A percentile compares a stretch with the other conserved stretches of the same genome.
Evolutionary conservation across 768 basidiomycete genomes (phyloP).

Genomic region (Trametes sanguinea): DNA sequence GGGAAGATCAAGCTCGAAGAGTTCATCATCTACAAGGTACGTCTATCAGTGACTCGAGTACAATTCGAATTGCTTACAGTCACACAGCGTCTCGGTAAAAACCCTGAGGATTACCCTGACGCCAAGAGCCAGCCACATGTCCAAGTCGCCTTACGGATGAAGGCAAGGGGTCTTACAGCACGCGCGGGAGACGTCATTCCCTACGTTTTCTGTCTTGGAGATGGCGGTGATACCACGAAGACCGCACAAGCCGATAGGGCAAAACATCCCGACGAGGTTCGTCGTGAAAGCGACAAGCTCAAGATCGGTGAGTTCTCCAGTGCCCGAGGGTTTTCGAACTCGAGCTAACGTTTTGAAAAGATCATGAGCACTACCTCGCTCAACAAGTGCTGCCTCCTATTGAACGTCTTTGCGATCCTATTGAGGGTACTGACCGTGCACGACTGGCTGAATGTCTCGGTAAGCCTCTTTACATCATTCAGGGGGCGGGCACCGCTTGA

Average conservation of each 20-base stretch:
- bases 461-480: constrained; percentile 33
- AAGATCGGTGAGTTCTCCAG: constrained; percentile 63
- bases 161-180: constrained; percentile 77
- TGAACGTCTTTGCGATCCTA: constrained; percentile 92
- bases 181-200: constrained; percentile 92
- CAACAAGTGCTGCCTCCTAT: constrained; percentile 94
- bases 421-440: constrained; percentile 92
- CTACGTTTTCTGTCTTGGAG: constrained; percentile 87
- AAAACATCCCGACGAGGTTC: constrained; percentile 90
- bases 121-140: constrained; percentile 95
- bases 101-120: constrained; percentile 96
- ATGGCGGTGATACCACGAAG: constrained; percentile 71
- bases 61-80: not conserved
- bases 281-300: constrained; percentile 62
- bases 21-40: constrained; percentile 91
- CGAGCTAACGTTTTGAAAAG: constrained; percentile 40
- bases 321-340: not conserved
- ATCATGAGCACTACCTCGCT: constrained; percentile 89
- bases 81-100: constrained; percentile 87
- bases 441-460: constrained; percentile 95
- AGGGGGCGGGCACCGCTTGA: not conserved
- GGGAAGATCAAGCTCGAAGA: constrained; percentile 87
- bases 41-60: constrained; percentile 20
- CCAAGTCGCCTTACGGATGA: constrained; percentile 91
- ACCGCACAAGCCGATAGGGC: constrained; percentile 86